A percentile compares a stretch with the other conserved stretches of the same genome.
Conservation (phyloP, 2,329 filamentous ascomycete species). For the Aspergillus jensenii region DNA sequence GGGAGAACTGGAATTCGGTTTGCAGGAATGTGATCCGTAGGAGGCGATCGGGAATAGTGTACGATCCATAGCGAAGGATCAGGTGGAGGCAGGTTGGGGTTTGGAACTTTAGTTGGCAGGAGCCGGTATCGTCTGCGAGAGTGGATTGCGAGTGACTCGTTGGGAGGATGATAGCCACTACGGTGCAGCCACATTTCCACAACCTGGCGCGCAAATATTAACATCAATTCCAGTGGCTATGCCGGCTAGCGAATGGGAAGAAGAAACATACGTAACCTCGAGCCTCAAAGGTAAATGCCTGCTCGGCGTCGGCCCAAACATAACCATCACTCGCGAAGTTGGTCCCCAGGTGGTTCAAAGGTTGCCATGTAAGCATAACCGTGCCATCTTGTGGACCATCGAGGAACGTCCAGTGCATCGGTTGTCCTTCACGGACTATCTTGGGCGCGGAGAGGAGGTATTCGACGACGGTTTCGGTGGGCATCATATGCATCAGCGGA, state of each 20-base stretch:
- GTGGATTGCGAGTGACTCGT: constrained; percentile 73
- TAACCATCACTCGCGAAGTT: constrained; percentile 90
- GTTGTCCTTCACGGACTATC: constrained; percentile 77
- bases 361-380: constrained; percentile 86
- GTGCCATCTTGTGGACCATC: constrained; percentile 78
- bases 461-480: constrained; percentile 74
- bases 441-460: constrained; percentile 82
- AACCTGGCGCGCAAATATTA: constrained; percentile 53
- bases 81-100: constrained; percentile 66
- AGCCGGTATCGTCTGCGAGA: constrained; percentile 85
- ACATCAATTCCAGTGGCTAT: neutral
- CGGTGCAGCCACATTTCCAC: constrained; percentile 87
- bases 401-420: constrained; percentile 93
- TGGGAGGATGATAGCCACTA: constrained; percentile 71
- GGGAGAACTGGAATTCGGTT: constrained; percentile 53
- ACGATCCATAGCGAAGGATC: constrained; percentile 88
- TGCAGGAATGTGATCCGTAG: constrained; percentile 69
- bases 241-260: neutral
- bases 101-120: constrained; percentile 66
- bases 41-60: constrained; percentile 79
- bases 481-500: constrained; percentile 68
- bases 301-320: constrained; percentile 82
- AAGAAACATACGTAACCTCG: constrained; percentile 60
- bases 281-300: constrained; percentile 72
- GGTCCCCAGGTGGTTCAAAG: constrained; percentile 66